Percentiles rank a stretch among this genome's conserved stretches.
phyloP scores from a whole-genome alignment of 805 yeast species.

The Wickerhamomyces bisporus region DNA sequence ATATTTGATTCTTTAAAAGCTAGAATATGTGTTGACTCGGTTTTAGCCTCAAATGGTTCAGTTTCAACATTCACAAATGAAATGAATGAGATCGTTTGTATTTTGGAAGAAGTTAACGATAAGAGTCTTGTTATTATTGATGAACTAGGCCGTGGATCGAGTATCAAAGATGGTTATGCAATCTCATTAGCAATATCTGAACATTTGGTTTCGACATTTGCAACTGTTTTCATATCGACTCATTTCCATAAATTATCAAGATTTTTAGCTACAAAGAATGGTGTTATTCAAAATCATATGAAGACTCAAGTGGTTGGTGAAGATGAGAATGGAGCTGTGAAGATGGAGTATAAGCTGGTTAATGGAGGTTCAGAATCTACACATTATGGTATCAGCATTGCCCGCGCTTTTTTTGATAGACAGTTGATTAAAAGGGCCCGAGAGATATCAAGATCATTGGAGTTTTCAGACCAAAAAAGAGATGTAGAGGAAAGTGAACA shows the following conservation, averaged over 20 bases:
- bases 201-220: conserved; percentile 23
- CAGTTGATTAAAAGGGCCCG: conserved; percentile 25
- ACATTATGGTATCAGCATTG: conserved; percentile 29
- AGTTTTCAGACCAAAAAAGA: conserved; percentile 4
- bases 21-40: conserved; percentile 31
- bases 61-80: conserved; percentile 42
- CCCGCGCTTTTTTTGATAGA: conserved; percentile 21
- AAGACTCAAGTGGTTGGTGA: conserved; percentile 17
- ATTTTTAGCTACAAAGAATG: conserved; percentile 27
- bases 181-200: conserved; percentile 42
- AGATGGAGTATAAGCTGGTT: conserved; percentile 28
- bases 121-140: conserved; percentile 41
- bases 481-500: conserved; percentile 2
- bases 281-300: conserved; percentile 36
- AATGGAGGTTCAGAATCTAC: conserved; percentile 20
- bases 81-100: conserved; percentile 43
- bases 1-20: conserved; percentile 35
- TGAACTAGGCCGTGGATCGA: conserved; percentile 52
- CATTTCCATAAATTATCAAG: conserved; percentile 40
- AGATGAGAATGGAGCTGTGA: conserved; percentile 12
- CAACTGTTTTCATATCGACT: conserved; percentile 36
- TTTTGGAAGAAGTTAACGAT: conserved; percentile 30
- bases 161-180: conserved; percentile 47
- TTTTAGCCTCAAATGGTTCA: conserved; percentile 8
- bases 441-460: conserved; percentile 18